phyloP scores from a whole-genome alignment of 352 stramenopile species.

The Phytopythium sindhum region DNA sequence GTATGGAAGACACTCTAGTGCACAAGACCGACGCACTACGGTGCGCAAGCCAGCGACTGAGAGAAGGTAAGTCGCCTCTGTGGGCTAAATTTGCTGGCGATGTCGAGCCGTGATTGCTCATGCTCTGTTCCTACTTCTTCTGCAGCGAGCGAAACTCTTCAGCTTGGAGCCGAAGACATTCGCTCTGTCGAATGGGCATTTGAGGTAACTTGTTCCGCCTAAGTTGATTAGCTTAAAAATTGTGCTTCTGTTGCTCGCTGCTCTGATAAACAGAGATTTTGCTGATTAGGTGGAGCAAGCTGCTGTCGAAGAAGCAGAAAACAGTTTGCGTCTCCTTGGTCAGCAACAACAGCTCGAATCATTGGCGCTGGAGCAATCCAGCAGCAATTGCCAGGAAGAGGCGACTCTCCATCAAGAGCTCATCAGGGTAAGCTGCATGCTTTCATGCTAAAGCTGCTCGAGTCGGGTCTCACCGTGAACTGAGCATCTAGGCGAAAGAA shows the following conservation, averaged over 20 bases:
- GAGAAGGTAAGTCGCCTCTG: background rate
- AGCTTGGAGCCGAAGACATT: conserved; percentile 24
- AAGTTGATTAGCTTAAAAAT: background rate
- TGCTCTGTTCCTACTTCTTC: background rate
- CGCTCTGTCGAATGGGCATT: conserved; percentile 26
- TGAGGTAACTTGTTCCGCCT: conserved; percentile 12
- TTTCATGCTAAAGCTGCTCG: background rate
- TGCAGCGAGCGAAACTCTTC: conserved; percentile 17
- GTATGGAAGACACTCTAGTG: conserved; percentile 18
- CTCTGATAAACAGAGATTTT: background rate
- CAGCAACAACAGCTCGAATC: conserved; percentile 19
- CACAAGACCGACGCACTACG: background rate
- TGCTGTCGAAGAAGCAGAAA: conserved; percentile 19
- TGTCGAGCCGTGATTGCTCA: background rate
- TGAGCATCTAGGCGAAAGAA: conserved; percentile 12
- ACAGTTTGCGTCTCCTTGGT: conserved; percentile 14
- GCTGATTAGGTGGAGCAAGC: conserved; percentile 10
- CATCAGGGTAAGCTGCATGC: conserved; percentile 8
- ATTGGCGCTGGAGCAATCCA: conserved; percentile 6
- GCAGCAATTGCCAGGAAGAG: conserved; percentile 9
- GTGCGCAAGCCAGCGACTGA: background rate
- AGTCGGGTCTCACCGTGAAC: background rate
- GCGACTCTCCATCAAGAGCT: conserved; percentile 19
- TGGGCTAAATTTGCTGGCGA: background rate
- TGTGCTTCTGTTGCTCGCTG: background rate